phyloP scores from a whole-genome alignment of 495 filamentous ascomycete genomes.

The Amphirosellinia nigrospora region DNA sequence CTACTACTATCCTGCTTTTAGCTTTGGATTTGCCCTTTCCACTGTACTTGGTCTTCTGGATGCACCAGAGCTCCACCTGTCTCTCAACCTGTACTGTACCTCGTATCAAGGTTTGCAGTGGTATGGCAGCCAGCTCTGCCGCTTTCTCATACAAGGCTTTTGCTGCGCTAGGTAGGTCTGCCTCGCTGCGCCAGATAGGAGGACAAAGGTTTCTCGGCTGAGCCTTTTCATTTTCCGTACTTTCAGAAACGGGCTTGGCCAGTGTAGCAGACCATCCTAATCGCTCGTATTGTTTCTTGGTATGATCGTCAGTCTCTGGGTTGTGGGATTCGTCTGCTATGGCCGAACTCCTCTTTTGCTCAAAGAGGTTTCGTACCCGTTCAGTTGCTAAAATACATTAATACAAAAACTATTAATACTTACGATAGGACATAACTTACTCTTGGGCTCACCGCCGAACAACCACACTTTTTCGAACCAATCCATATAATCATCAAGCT shows the following conservation, averaged over 20 bases:
- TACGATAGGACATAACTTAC: conserved; percentile 36
- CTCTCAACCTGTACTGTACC: conserved; percentile 58
- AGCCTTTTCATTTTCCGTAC: conserved; percentile 32
- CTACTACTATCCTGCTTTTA: conserved; percentile 30
- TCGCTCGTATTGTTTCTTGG: conserved; percentile 6
- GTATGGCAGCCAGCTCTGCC: conserved; percentile 49
- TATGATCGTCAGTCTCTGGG: neutral
- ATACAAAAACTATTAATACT: neutral
- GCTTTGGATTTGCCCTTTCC: conserved; percentile 37
- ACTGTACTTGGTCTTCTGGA: conserved; percentile 43
- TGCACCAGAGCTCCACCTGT: conserved; percentile 58
- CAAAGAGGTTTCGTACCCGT: conserved; percentile 23
- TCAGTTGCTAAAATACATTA: conserved; percentile 19
- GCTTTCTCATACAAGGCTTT: conserved; percentile 61
- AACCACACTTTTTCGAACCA: conserved; percentile 85
- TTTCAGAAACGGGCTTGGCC: conserved; percentile 33
- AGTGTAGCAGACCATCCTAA: conserved; percentile 16
- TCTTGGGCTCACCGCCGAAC: conserved; percentile 51
- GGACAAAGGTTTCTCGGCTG: conserved; percentile 63
- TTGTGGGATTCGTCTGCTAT: neutral
- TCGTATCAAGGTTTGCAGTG: conserved; percentile 43
- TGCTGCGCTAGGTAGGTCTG: conserved; percentile 62
- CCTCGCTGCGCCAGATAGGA: conserved; percentile 60
- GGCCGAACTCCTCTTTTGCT: conserved; percentile 4
- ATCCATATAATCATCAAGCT: conserved; percentile 84